phyloP scores from a whole-genome alignment of 83 land plant genomes.

The Thuja plicata region DNA sequence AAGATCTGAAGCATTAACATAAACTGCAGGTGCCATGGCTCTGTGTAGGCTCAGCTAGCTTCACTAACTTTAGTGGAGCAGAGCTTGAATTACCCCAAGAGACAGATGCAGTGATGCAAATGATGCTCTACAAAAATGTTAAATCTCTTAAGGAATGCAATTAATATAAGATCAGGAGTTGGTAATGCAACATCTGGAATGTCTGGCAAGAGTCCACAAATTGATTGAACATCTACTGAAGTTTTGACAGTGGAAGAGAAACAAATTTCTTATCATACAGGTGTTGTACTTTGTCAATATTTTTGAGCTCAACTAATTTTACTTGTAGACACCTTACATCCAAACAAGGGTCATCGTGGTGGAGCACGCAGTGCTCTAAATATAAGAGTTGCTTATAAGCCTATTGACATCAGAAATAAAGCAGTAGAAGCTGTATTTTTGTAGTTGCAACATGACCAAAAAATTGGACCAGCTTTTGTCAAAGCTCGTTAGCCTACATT shows the following conservation, averaged over 20 bases:
- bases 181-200: slow-evolving; percentile 51
- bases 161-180: slow-evolving; percentile 82
- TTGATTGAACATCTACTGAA: slow-evolving; percentile 83
- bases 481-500: slow-evolving; percentile 85
- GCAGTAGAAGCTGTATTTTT: slow-evolving; percentile 83
- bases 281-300: slow-evolving; percentile 94
- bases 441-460: slow-evolving; percentile 88
- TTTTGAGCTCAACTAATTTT: slow-evolving; percentile 93
- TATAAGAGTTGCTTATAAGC: slow-evolving; percentile 85
- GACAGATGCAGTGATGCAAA: too few species aligned
- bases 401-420: slow-evolving; percentile 94
- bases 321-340: slow-evolving; percentile 91
- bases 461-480: slow-evolving; percentile 93
- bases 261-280: slow-evolving; percentile 94
- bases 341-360: slow-evolving; percentile 74
- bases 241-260: slow-evolving; percentile 86
- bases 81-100: too few species aligned
- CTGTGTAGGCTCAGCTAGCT: too few species aligned
- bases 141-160: slow-evolving; percentile 71
- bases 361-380: slow-evolving; percentile 53
- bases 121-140: slow-evolving; percentile 79
- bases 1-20: too few species aligned
- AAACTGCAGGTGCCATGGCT: too few species aligned
- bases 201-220: slow-evolving; percentile 38
- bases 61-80: too few species aligned